phyloP scores from a whole-genome alignment of 768 basidiomycete species.

The Pisolithus microcarpus region DNA sequence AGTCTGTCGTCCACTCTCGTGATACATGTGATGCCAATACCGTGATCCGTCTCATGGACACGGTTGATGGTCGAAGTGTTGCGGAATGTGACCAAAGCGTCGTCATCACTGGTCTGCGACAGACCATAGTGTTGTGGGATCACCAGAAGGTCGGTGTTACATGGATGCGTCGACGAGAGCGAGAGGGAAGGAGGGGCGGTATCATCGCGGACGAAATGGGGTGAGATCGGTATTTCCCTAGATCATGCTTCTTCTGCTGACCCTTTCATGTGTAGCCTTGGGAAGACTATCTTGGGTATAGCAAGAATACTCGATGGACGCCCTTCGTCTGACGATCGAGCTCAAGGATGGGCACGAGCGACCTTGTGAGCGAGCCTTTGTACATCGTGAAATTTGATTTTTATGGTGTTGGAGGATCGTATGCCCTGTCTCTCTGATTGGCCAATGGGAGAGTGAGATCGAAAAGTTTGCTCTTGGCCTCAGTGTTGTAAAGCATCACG shows the following conservation, averaged over 20 bases:
- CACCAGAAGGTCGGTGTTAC: background rate
- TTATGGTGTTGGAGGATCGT: background rate
- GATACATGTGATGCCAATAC: background rate
- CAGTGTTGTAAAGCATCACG: background rate
- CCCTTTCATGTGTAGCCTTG: background rate
- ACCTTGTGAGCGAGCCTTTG: background rate
- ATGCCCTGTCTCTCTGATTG: background rate
- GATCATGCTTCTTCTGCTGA: background rate
- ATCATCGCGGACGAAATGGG: background rate
- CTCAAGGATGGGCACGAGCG: background rate
- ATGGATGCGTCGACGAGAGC: background rate
- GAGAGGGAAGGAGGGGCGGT: background rate
- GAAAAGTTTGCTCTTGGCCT: background rate
- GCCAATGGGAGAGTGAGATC: background rate
- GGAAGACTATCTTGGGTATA: background rate
- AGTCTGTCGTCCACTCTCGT: background rate
- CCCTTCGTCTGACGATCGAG: background rate
- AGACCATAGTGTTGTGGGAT: background rate
- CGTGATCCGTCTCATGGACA: background rate
- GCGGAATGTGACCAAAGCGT: background rate
- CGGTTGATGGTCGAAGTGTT: background rate
- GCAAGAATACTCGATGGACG: background rate
- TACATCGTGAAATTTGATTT: background rate
- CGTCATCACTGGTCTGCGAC: background rate
- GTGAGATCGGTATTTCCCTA: background rate